phyloP scores from a whole-genome alignment of 176 grass and related monocot genomes.

The Lolium multiflorum region DNA sequence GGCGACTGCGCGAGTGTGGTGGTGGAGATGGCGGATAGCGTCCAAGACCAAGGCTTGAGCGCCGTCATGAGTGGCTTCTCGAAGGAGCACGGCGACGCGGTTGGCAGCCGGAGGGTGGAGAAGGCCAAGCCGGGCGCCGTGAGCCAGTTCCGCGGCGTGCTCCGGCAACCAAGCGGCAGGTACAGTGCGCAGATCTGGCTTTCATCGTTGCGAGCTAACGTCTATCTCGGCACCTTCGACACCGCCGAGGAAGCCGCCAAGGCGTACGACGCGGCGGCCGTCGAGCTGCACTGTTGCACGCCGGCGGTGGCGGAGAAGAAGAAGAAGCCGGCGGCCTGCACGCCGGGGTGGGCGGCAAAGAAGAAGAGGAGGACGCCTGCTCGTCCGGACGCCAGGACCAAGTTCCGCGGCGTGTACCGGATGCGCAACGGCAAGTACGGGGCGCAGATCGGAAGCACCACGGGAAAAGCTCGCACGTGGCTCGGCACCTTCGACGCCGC shows the following conservation, averaged over 20 bases:
- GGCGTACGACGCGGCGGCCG: slow-evolving; percentile 35
- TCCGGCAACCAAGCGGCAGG: neutral
- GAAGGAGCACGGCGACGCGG: neutral
- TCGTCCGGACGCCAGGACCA: neutral
- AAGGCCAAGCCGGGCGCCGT: neutral
- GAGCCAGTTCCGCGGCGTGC: neutral
- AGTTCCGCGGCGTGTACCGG: neutral
- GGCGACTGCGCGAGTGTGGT: neutral
- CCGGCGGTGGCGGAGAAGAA: slow-evolving; percentile 38
- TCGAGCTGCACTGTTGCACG: neutral
- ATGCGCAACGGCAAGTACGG: neutral
- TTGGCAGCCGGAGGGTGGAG: neutral
- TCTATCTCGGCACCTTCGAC: neutral
- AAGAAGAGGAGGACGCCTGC: slow-evolving; percentile 49
- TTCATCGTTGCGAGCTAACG: neutral
- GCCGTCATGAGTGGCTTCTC: neutral
- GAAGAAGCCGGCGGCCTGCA: neutral
- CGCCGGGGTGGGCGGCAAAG: neutral
- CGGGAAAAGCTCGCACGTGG: no score
- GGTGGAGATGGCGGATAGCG: neutral
- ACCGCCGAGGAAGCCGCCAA: slow-evolving; percentile 21
- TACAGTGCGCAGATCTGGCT: neutral
- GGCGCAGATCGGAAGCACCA: neutral
- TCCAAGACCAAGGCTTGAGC: neutral
- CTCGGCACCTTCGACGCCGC: neutral